Percentiles rank a stretch among this genome's conserved stretches.
phyloP scores from a whole-genome alignment of 1,284 basidiomycete genomes.

The Cystobasidiaceae sp. region DNA sequence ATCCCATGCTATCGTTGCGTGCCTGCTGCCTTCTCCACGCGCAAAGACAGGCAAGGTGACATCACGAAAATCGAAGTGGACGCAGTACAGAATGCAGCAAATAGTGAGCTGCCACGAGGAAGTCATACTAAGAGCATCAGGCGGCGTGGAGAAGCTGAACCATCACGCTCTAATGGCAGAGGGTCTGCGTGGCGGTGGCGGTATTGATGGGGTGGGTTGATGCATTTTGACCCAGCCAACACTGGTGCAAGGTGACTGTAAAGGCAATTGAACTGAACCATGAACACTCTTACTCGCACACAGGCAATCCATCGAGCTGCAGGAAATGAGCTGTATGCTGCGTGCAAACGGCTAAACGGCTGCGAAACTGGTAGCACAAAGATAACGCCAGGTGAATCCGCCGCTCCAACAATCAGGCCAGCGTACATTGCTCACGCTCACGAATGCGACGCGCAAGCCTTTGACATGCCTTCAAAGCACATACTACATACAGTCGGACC shows the following conservation, averaged over 20 bases:
- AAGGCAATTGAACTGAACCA: not conserved
- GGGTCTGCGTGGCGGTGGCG: slow-evolving; percentile 72
- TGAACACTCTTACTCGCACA: slow-evolving; percentile 56
- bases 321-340: slow-evolving; percentile 63
- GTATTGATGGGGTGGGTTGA: slow-evolving; percentile 40
- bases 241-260: too few species aligned
- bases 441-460: slow-evolving; percentile 36
- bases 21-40: not conserved
- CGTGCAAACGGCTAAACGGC: slow-evolving; percentile 68
- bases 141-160: too few species aligned
- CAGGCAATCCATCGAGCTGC: slow-evolving; percentile 83
- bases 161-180: slow-evolving; percentile 43
- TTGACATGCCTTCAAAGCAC: slow-evolving; percentile 55
- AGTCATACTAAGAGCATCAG: too few species aligned
- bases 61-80: slow-evolving; percentile 68
- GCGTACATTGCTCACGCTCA: not conserved
- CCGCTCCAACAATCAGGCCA: slow-evolving; percentile 54
- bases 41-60: slow-evolving; percentile 60
- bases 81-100: slow-evolving; percentile 75
- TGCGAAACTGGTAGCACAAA: slow-evolving; percentile 78
- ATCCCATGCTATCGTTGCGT: too few species aligned
- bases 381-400: slow-evolving; percentile 63
- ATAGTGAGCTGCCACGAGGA: too few species aligned
- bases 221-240: too few species aligned
- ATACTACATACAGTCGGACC: slow-evolving; percentile 91